Conservation (phyloP, 2,329 filamentous ascomycete genomes). For the Pseudogymnoascus sp. region DNA sequence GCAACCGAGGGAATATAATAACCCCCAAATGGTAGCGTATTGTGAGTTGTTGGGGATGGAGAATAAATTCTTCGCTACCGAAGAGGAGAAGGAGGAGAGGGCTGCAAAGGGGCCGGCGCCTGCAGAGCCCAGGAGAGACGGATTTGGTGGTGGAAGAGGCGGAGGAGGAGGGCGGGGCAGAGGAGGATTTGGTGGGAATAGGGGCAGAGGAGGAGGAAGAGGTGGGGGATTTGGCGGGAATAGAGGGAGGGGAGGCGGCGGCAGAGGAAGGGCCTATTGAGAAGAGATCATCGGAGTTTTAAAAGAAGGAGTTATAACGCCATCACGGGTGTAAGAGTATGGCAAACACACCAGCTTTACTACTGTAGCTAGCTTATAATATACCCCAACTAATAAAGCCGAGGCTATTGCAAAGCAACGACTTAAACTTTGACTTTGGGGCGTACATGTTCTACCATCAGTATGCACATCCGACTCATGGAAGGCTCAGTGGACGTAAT, state of each 20-base stretch:
- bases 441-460: not conserved
- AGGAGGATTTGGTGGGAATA: not conserved
- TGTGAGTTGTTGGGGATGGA: constrained; percentile 70
- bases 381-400: constrained; percentile 6
- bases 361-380: not conserved
- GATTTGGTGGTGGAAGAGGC: constrained; percentile 23
- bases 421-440: constrained; percentile 4
- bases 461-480: constrained; percentile 6
- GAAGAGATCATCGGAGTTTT: not conserved
- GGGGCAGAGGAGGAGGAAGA: not conserved
- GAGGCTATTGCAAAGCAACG: not conserved
- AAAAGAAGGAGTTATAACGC: not conserved
- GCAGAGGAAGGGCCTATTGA: not conserved
- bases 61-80: constrained; percentile 67
- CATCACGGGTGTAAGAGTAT: not conserved
- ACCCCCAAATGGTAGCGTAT: constrained; percentile 76
- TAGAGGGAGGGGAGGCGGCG: not conserved
- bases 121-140: constrained; percentile 27
- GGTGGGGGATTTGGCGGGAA: constrained; percentile 1
- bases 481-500: not conserved
- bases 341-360: not conserved
- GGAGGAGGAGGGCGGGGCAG: constrained; percentile 28
- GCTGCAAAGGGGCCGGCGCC: constrained; percentile 50
- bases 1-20: constrained; percentile 75
- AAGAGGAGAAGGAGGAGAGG: constrained; percentile 59